Evolutionary conservation across 1,284 basidiomycete genomes (phyloP), one percentile per base, ranked within the genome.

Genomic region (Cystobasidiaceae sp.): DNA sequence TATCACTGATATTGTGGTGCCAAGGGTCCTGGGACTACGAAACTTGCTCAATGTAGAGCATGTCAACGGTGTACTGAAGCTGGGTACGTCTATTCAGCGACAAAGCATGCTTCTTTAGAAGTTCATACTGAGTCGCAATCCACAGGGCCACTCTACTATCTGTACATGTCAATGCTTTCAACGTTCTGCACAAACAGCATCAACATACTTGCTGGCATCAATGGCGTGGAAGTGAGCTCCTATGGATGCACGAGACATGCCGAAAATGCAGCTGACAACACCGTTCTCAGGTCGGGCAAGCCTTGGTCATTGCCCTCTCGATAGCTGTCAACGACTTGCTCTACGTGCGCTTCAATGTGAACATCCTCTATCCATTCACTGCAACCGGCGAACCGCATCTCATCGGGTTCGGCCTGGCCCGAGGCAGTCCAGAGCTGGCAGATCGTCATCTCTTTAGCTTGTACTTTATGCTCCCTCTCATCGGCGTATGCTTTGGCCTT

Each of bases 101-200:
- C 17, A 7, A 62, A 13, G 23, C 32, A 37, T 32, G 32, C 11
- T 17, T 55, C 15, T 19, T 15, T 30, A 37, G 7, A 46, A 41
- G 23, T 32, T 21, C n/a, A n/a, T n/a, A n/a, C n/a, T n/a, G n/a
- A n/a, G 8, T 23, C 21, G 6, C 23, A 2, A 34, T 23, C n/a
- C 44, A 46, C 69, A 91, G 93, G 93, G 1, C 90, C 90, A 0
- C 78, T 97, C 17, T 98, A 98, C 79, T 98, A 98, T 77, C 69
- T 94, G 50, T 99, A 97, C 80, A 97, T 99, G 87, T 85, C 90
- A 5, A 79, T 97, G 34, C 81, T 99, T 7, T 97, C 93, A 15
- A 98, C 92, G 0, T 99, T 98, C 77, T 87, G 91, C 66, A 97
- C 93, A 11, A 98, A 99, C 79, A 89, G 89, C 76, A 97, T 98